Evolutionary conservation across 2,329 filamentous ascomycete genomes (phyloP), one percentile per base, ranked within the genome.

Genomic region (Xylariaceae sp.): DNA sequence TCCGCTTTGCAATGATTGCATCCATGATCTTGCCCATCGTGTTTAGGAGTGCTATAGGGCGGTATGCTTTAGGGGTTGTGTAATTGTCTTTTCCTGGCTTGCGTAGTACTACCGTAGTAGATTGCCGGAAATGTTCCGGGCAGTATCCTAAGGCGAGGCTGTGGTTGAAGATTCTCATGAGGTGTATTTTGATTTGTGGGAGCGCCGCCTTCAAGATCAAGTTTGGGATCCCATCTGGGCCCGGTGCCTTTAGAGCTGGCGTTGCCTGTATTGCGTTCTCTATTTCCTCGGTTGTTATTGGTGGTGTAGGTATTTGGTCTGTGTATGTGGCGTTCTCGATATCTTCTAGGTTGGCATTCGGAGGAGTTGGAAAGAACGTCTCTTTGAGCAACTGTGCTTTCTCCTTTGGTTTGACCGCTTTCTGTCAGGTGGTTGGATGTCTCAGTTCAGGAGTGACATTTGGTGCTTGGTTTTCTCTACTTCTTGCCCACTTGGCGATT

Each of bases 1-100:
- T 23, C 23, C 12, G 21, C 14, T 23, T 41, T 41, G 39, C 31
- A 29, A 57, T 17, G 37, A 44, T 17, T 65, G 57, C 23, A 41
- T 69, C n/a, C 28, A 31, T 6, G 6, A 31, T 12, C 12, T 31
- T 31, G 28, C 28, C 28, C 7, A 31, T 6, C 7, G 7, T 7
- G 28, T 31, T 31, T 31, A 31, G 12, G 12, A 31, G 28, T 12
- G 28, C 6, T 6, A 31, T 31, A 31, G 12, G 7, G 6, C 28
- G 6, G 28, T 31, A 31, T 6, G 28, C 28, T 12, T 31, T 31
- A 7, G 28, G 28, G 6, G 12, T 31, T 12, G 28, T 7, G 28
- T 31, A 31, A 12, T 31, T 12, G 28, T 6, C 7, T 31, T 31
- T 31, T 6, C 12, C 12, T 31, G 28, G 7, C 12, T 31, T 31